phyloP scores from a whole-genome alignment of 1,284 basidiomycete genomes.

The Fomitopsis schrenkii region DNA sequence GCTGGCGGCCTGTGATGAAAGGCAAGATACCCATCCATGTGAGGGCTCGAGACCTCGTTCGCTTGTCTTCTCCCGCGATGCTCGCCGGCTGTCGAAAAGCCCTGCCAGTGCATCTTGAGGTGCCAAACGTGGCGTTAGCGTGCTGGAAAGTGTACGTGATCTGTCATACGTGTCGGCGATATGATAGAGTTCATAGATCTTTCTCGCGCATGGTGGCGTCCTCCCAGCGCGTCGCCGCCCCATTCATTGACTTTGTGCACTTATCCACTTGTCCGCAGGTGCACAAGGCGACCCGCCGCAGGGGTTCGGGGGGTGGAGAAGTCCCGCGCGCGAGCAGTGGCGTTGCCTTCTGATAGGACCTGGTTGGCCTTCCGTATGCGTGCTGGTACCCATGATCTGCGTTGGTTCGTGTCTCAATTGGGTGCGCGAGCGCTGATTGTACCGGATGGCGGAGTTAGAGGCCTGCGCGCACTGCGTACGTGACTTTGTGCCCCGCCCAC shows the following conservation, averaged over 20 bases:
- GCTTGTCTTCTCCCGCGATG: conserved; percentile 32
- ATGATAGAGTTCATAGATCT: conserved; percentile 5
- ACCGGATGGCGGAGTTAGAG: conserved; percentile 1
- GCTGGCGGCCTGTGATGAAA: not conserved
- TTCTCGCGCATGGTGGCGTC: conserved; percentile 1
- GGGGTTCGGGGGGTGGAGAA: not conserved
- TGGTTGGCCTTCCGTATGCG: not conserved
- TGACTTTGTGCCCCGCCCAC: conserved; percentile 4
- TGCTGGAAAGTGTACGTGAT: conserved; percentile 25
- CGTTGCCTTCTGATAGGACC: conserved; percentile 16
- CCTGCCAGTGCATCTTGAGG: conserved; percentile 15
- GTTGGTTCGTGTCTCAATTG: not conserved
- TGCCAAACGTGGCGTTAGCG: conserved; percentile 27
- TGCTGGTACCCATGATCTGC: conserved; percentile 4
- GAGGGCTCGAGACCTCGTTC: conserved; percentile 5
- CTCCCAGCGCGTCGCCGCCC: conserved; percentile 3
- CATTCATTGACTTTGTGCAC: not conserved
- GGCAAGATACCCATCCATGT: conserved; percentile 3
- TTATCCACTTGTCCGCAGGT: not conserved
- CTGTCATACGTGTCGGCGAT: conserved; percentile 20
- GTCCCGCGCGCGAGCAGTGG: conserved; percentile 17
- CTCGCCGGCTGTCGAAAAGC: conserved; percentile 22
- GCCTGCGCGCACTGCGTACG: not conserved
- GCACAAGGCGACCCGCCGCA: not conserved
- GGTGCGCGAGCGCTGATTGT: not conserved